Base-by-base conservation (phyloP, 2,329 filamentous ascomycete species). In the Fusarium sp. region DNA sequence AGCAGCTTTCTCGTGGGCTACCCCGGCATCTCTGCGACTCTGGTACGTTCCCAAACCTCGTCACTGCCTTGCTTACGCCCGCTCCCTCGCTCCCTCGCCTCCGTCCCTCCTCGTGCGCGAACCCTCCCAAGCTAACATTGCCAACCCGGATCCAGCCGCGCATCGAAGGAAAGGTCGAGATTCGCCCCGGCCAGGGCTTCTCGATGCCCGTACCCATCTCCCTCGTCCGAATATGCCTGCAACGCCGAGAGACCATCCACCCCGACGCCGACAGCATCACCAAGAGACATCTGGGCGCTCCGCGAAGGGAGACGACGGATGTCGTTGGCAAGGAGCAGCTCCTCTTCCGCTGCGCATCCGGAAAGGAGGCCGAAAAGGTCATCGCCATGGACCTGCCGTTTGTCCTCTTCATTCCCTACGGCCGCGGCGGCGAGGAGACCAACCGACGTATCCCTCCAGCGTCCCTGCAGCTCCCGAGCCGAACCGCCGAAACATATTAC, bases 351-450 rank as follows among this genome's bases (percentile, higher is more conserved):
- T 97, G 95, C 81, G 88, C 92, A 2, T 88, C 92, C 3, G 95
- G 94, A 48, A 92, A 90, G 78, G 94, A 97, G 77, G 91, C 91
- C 48, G 96, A 98, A 78, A 93, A 89, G 75, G 92, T 99, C 63
- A 91, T 98, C 68, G 91, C 92, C 73, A 98, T 99, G 96, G 96
- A 99, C 80, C 85, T 99, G 16, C 96, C 96, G 1, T 99, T 99
- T 78, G 93, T 98, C 43, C 89, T 99, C 62, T 98, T 98, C 81
- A 98, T 99, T 78, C 96, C 96, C 3, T 98, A 95, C 78, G 95
- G 95, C 40, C 90, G 94, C 73, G 94, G 94, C 51, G 94, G 95
- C 60, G 93, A 97, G 79, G 96, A 98, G 82, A 91, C 92, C 28
- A 96, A 95, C 73, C 87, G 94, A 73, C 89, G 95, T 73, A 95